A percentile compares a stretch with the other conserved stretches of the same genome.
Conservation (phyloP, 2,329 filamentous ascomycete species). For the Colletotrichum spinosum region DNA sequence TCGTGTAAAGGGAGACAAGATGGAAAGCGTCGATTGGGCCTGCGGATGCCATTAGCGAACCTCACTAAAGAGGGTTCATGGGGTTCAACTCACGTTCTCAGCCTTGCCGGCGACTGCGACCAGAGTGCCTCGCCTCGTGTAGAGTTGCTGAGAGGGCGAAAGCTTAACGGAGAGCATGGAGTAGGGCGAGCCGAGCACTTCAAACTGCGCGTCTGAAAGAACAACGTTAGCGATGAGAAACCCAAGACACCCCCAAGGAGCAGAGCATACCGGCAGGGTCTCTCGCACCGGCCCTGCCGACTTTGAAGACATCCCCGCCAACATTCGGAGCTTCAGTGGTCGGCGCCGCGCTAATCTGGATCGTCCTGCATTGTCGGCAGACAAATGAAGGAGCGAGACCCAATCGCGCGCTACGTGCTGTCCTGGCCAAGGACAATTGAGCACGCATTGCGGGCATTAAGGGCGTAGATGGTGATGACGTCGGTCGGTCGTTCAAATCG, state of each 20-base stretch:
- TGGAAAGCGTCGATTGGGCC: constrained; percentile 89
- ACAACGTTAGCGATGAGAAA: neutral
- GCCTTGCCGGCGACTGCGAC: constrained; percentile 90
- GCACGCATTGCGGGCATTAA: constrained; percentile 54
- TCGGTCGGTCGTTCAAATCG: constrained; percentile 25
- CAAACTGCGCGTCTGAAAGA: constrained; percentile 86
- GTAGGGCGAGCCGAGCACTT: constrained; percentile 91
- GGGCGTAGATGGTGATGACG: constrained; percentile 27
- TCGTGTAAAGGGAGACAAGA: constrained; percentile 86
- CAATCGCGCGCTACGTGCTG: constrained; percentile 47
- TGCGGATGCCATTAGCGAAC: constrained; percentile 48
- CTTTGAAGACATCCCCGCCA: constrained; percentile 67
- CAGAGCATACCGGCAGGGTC: constrained; percentile 62
- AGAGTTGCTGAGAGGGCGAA: constrained; percentile 92
- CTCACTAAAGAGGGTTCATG: neutral
- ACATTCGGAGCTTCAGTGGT: constrained; percentile 65
- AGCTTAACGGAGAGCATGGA: constrained; percentile 94
- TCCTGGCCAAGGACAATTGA: constrained; percentile 52
- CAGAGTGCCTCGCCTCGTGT: constrained; percentile 90
- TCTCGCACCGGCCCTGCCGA: constrained; percentile 53
- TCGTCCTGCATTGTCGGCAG: constrained; percentile 68
- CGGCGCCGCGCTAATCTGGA: constrained; percentile 73
- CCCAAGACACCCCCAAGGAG: no score
- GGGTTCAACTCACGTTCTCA: constrained; percentile 76
- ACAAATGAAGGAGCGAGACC: constrained; percentile 50